A percentile compares a stretch with the other conserved stretches of the same genome.
Conservation (phyloP, 2,329 filamentous ascomycete genomes). For the Bertia moriformis region DNA sequence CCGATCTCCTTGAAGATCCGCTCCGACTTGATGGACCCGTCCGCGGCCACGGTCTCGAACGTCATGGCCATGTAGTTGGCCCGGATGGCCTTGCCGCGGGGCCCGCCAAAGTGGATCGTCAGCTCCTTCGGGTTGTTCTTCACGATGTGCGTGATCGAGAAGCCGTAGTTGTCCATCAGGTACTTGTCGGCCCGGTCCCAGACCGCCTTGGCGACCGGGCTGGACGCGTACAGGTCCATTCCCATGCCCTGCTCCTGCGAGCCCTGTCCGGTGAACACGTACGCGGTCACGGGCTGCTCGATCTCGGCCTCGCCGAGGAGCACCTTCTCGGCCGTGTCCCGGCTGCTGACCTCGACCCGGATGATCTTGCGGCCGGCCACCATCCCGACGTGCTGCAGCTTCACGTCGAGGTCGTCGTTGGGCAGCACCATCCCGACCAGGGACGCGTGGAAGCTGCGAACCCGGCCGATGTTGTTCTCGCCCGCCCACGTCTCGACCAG, state of each 20-base stretch:
- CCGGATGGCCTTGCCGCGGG: constrained; percentile 89
- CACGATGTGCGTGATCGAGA: constrained; percentile 96
- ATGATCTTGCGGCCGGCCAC: constrained; percentile 97
- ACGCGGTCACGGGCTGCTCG: constrained; percentile 89
- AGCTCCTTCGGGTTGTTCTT: constrained; percentile 99
- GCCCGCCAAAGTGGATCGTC: constrained; percentile 93
- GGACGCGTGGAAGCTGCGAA: constrained; percentile 91
- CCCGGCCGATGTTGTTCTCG: constrained; percentile 94
- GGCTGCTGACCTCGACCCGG: constrained; percentile 92
- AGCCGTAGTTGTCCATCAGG: constrained; percentile 96
- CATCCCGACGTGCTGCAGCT: constrained; percentile 94
- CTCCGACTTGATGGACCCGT: constrained; percentile 91
- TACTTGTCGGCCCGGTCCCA: constrained; percentile 98
- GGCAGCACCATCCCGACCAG: constrained; percentile 98
- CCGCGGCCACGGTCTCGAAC: constrained; percentile 88
- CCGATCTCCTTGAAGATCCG: constrained; percentile 98
- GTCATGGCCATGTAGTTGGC: constrained; percentile 99
- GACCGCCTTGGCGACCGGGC: constrained; percentile 84
- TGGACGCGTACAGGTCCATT: constrained; percentile 95
- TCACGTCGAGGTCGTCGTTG: constrained; percentile 88
- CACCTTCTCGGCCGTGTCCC: constrained; percentile 92
- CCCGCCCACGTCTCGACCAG: constrained; percentile 97
- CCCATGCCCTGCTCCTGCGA: constrained; percentile 99
- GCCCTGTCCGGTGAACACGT: constrained; percentile 95
- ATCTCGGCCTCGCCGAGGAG: constrained; percentile 90